Conservation (phyloP, 2,329 filamentous ascomycete species). For the Diaporthe sp. region DNA sequence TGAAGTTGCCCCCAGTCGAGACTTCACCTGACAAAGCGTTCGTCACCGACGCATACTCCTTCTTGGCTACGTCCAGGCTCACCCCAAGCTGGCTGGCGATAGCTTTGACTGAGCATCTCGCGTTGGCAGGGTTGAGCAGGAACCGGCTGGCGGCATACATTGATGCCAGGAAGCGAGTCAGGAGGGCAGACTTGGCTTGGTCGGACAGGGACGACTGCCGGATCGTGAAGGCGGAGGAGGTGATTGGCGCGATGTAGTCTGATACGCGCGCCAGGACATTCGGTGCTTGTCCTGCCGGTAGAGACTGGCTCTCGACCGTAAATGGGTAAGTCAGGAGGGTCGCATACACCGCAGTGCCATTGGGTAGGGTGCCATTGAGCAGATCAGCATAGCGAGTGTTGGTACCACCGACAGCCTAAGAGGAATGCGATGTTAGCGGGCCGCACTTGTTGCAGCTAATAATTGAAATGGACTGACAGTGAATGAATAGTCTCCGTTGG, state of each 20-base stretch:
- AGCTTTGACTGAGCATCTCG: slow-evolving; percentile 42
- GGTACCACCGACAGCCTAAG: slow-evolving; percentile 47
- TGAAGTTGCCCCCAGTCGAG: slow-evolving; percentile 43
- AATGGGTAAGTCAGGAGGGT: slow-evolving; percentile 49
- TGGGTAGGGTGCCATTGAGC: slow-evolving; percentile 43
- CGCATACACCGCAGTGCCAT: slow-evolving; percentile 46
- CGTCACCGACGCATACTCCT: slow-evolving; percentile 45
- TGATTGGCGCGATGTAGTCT: slow-evolving; percentile 44
- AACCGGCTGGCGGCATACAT: slow-evolving; percentile 47
- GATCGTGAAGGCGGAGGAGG: slow-evolving; percentile 44
- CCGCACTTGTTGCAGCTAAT: too few species aligned
- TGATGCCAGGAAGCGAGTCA: slow-evolving; percentile 44
- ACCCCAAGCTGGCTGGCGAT: slow-evolving; percentile 45
- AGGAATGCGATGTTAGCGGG: background rate
- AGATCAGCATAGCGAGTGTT: slow-evolving; percentile 45
- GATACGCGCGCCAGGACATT: slow-evolving; percentile 44
- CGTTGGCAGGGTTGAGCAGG: slow-evolving; percentile 41
- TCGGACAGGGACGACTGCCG: slow-evolving; percentile 37
- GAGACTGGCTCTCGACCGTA: slow-evolving; percentile 41
- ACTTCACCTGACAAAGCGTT: slow-evolving; percentile 45
- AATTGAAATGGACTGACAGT: background rate
- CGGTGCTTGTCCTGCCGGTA: slow-evolving; percentile 40
- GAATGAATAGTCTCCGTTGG: slow-evolving; percentile 36
- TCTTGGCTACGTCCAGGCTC: slow-evolving; percentile 39
- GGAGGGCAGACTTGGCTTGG: slow-evolving; percentile 31